These are phyloP conservation scores for Rhodotorula toruloides DNA, from an alignment of 768 basidiomycete species.

Conservation along the genomic window DNA sequence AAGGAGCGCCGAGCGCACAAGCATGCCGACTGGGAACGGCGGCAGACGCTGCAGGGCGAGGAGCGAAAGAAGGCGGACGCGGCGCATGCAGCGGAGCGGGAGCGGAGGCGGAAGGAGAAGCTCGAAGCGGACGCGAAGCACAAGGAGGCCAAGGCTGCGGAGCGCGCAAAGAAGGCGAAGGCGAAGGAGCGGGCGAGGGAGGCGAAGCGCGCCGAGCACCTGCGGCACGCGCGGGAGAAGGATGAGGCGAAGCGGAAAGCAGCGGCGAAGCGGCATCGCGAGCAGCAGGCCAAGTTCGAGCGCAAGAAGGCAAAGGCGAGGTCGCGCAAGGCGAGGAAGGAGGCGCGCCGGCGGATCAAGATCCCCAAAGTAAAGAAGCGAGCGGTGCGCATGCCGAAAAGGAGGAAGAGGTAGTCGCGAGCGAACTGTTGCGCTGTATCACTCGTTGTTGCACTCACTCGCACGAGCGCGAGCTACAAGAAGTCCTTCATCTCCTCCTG, in stretches of 20 bases:
- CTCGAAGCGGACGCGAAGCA: neutral
- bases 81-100: neutral
- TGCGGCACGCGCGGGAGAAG: neutral
- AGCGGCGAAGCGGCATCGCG: neutral
- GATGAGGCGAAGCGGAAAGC: neutral
- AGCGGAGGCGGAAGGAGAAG: neutral
- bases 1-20: neutral
- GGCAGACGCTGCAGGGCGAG: no score
- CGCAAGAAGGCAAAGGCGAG: no score
- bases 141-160: neutral
- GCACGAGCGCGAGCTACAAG: constrained; percentile 8
- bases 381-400: neutral
- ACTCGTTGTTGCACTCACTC: neutral
- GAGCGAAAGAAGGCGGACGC: neutral
- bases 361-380: no score
- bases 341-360: no score
- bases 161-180: neutral
- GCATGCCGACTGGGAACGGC: no score
- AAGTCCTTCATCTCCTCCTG: constrained; percentile 33
- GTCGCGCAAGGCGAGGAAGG: neutral
- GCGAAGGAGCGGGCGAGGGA: neutral
- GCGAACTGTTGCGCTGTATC: neutral
- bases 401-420: neutral
- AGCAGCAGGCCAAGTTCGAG: neutral
- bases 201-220: neutral